Conservation (phyloP, 2,329 filamentous ascomycete genomes). For the Sodiomyces alkalinus region DNA sequence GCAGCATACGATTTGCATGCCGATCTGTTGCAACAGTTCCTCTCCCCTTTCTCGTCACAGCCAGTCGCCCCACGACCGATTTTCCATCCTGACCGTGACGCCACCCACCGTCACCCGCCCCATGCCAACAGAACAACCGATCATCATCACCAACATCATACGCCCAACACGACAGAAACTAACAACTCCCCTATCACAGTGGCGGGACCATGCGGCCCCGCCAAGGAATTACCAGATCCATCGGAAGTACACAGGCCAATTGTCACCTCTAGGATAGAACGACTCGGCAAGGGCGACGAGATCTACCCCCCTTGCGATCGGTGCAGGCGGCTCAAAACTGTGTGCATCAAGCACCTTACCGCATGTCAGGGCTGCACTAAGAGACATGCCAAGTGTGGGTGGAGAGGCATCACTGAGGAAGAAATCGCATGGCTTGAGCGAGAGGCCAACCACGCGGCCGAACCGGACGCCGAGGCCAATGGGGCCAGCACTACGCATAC, state of each 20-base stretch:
- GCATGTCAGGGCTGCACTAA: conserved; percentile 79
- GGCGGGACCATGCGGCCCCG: too few species aligned
- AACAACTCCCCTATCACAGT: too few species aligned
- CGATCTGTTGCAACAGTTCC: conserved; percentile 40
- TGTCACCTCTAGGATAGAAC: conserved; percentile 64
- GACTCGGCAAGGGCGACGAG: conserved; percentile 54
- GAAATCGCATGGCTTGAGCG: conserved; percentile 32
- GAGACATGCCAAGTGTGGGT: conserved; percentile 79
- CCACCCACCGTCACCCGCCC: conserved; percentile 12
- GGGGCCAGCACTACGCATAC: conserved; percentile 7
- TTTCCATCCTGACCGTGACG: conserved; percentile 6
- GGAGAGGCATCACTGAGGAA: conserved; percentile 65
- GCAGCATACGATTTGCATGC: conserved; percentile 32
- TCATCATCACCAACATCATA: conserved; percentile 3
- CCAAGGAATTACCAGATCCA: conserved; percentile 12
- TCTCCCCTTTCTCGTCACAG: conserved; percentile 11
- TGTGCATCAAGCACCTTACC: conserved; percentile 74
- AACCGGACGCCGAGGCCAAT: conserved; percentile 14
- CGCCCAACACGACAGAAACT: too few species aligned
- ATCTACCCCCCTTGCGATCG: conserved; percentile 76
- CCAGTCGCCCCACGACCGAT: conserved; percentile 5
- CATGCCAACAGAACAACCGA: conserved; percentile 14
- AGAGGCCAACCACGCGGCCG: conserved; percentile 14
- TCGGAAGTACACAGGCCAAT: conserved; percentile 28
- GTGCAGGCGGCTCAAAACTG: conserved; percentile 63